Conservation (phyloP, 495 filamentous ascomycete genomes). For the Sporormia fimetaria region DNA sequence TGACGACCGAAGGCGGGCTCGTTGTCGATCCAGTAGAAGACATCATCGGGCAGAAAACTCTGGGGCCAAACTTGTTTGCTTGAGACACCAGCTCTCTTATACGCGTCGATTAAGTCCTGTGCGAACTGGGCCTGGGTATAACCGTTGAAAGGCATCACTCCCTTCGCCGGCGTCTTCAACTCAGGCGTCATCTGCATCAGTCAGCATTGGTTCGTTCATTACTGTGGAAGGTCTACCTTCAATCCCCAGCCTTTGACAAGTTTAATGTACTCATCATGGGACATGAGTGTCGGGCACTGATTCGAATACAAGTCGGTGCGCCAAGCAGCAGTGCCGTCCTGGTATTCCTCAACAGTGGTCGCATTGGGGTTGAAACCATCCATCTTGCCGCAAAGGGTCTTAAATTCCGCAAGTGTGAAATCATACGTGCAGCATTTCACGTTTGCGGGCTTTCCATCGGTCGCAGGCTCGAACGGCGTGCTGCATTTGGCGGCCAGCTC, state of each 20-base stretch:
- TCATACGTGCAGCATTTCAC: slow-evolving; percentile 54
- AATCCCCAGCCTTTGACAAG: slow-evolving; percentile 42
- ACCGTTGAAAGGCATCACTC: slow-evolving; percentile 50
- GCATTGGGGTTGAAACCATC: slow-evolving; percentile 45
- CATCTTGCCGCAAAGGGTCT: slow-evolving; percentile 51
- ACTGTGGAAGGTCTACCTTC: no score
- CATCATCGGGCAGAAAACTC: slow-evolving; percentile 48
- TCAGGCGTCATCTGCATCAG: slow-evolving; percentile 56
- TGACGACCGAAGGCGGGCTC: slow-evolving; percentile 47
- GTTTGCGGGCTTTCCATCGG: slow-evolving; percentile 30
- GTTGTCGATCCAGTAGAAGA: slow-evolving; percentile 49
- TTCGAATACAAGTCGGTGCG: slow-evolving; percentile 49
- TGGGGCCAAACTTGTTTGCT: slow-evolving; percentile 48
- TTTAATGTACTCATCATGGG: slow-evolving; percentile 43
- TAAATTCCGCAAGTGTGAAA: slow-evolving; percentile 49
- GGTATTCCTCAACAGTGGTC: slow-evolving; percentile 41
- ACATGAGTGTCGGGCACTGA: slow-evolving; percentile 44
- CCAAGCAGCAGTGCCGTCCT: slow-evolving; percentile 42
- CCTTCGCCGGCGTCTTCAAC: slow-evolving; percentile 47
- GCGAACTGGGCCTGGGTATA: slow-evolving; percentile 49
- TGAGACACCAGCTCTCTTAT: slow-evolving; percentile 40
- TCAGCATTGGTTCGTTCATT: no score
- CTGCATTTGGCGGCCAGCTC: slow-evolving; percentile 50
- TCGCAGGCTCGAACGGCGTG: slow-evolving; percentile 43
- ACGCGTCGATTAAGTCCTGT: slow-evolving; percentile 49